phyloP scores from a whole-genome alignment of 768 basidiomycete genomes.

The Cystofilobasidium capitatum region DNA sequence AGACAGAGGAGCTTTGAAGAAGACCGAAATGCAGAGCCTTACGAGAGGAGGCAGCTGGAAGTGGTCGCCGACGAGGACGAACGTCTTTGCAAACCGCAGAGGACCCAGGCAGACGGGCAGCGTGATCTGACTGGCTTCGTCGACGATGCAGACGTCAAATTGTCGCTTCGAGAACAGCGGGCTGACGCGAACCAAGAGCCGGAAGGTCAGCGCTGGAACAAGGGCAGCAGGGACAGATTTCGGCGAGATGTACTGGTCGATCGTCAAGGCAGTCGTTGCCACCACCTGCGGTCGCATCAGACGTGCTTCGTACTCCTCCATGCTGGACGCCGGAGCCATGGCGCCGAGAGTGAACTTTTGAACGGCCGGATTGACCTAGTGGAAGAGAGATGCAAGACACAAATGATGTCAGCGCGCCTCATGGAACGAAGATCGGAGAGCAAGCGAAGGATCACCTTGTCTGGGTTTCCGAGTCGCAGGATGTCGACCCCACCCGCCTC shows the following conservation, averaged over 20 bases:
- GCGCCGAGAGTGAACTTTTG: conserved; percentile 59
- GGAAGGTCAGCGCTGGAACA: neutral
- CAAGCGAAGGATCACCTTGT: conserved; percentile 55
- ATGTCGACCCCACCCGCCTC: conserved; percentile 42
- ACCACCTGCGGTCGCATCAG: conserved; percentile 84
- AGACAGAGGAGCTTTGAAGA: neutral
- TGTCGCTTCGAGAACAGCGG: conserved; percentile 70
- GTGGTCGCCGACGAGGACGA: conserved; percentile 93
- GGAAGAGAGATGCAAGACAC: neutral
- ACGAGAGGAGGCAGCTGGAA: conserved; percentile 93
- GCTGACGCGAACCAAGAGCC: conserved; percentile 42
- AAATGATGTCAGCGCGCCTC: neutral
- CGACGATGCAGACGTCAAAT: conserved; percentile 96
- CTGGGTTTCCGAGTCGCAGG: conserved; percentile 75
- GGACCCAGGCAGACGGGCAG: conserved; percentile 92
- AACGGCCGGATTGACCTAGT: conserved; percentile 72
- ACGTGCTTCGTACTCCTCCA: conserved; percentile 74
- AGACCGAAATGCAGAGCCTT: conserved; percentile 28
- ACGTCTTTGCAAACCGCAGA: conserved; percentile 75
- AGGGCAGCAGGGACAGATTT: conserved; percentile 26
- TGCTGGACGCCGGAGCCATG: conserved; percentile 50
- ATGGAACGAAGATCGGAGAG: no score
- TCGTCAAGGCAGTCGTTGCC: conserved; percentile 85
- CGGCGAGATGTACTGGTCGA: conserved; percentile 84
- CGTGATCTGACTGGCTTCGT: conserved; percentile 96